phyloP scores from a whole-genome alignment of 2,329 filamentous ascomycete genomes.

The Pestalotiopsis sp. region DNA sequence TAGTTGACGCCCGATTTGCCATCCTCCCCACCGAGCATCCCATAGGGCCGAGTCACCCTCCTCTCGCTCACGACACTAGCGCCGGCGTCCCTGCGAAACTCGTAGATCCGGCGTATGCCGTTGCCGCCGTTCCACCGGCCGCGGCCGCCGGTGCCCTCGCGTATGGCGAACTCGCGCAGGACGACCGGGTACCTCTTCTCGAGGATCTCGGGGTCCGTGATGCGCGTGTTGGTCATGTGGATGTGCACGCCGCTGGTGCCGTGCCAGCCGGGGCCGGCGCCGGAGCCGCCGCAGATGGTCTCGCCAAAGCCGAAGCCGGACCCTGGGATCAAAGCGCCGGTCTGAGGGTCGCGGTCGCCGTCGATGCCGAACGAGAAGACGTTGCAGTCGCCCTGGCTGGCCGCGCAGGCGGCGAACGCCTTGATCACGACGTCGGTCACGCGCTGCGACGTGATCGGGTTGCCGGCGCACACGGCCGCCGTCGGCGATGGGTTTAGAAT shows the following conservation, averaged over 20 bases:
- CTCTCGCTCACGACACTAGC: slow-evolving; percentile 72
- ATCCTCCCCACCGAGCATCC: slow-evolving; percentile 68
- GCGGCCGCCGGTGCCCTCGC: slow-evolving; percentile 55
- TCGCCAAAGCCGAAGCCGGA: slow-evolving; percentile 76
- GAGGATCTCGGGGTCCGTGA: slow-evolving; percentile 71
- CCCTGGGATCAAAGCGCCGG: neutral
- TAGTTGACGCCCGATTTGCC: slow-evolving; percentile 67
- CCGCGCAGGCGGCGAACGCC: slow-evolving; percentile 47
- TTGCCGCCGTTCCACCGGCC: slow-evolving; percentile 66
- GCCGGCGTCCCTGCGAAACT: slow-evolving; percentile 68
- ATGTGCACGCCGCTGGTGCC: slow-evolving; percentile 69
- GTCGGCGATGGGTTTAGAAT: slow-evolving; percentile 30
- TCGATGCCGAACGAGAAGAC: slow-evolving; percentile 79
- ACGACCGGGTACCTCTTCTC: slow-evolving; percentile 70
- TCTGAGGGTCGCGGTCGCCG: slow-evolving; percentile 20
- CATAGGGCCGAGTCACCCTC: slow-evolving; percentile 69
- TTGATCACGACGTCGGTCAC: slow-evolving; percentile 20
- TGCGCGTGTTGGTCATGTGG: slow-evolving; percentile 75
- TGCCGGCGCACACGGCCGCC: slow-evolving; percentile 20
- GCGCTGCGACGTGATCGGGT: slow-evolving; percentile 20
- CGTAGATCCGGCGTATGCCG: slow-evolving; percentile 69
- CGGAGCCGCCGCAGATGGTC: slow-evolving; percentile 69
- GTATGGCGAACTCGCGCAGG: slow-evolving; percentile 61
- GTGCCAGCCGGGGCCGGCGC: slow-evolving; percentile 67
- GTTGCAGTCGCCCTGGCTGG: slow-evolving; percentile 75